Base-by-base conservation (phyloP, 1,284 basidiomycete genomes). In the Melanopsichium pennsylvanicum region DNA sequence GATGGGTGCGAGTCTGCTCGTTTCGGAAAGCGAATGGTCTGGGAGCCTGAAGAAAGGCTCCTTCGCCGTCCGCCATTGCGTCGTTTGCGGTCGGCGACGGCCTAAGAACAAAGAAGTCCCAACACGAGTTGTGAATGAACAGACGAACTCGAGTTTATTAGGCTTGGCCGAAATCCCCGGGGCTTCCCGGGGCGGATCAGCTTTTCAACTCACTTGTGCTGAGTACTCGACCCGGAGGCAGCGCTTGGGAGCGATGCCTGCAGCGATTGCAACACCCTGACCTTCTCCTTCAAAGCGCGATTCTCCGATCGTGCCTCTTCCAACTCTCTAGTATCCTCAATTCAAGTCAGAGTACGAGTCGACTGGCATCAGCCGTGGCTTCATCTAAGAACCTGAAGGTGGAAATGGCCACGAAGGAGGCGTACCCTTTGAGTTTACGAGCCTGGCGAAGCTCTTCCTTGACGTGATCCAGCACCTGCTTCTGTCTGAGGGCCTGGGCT, bases 391-490 rank as follows among this genome's bases (percentile, higher is more conserved):
- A n/a, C n/a, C n/a, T 11, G 13, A 13, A 10, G 10, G 15, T 13
- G 22, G 23, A 22, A 12, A 16, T 44, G 2, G 16, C 4, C 18
- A 21, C 16, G 18, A 16, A 13, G 19, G 18, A 6, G 9, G 19
- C 64, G 8, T 23, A 61, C 67, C 16, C 26, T 48, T 60, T 42
- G 5, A 50, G 12, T 16, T 32, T 39, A 18, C 44, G 43, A 10
- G 33, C 32, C 12, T 47, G 40, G 5, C 21, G 6, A 12, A 66
- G 41, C 11, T 70, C 67, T 11, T 45, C 37, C 18, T 39, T 51
- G 46, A 64, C 45, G 27, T 35, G 37, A 3, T 40, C 48, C 5
- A 70, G 54, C n/a, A 70, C 51, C 19, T 49, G 43, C 25, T 58
- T 70, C 10, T 70, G 67, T 38, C 42, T 35, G 8, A 46, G 18